These are phyloP conservation scores for Ilyonectria sp. DNA, from an alignment of 2,329 filamentous ascomycete species.

Conservation along the genomic window DNA sequence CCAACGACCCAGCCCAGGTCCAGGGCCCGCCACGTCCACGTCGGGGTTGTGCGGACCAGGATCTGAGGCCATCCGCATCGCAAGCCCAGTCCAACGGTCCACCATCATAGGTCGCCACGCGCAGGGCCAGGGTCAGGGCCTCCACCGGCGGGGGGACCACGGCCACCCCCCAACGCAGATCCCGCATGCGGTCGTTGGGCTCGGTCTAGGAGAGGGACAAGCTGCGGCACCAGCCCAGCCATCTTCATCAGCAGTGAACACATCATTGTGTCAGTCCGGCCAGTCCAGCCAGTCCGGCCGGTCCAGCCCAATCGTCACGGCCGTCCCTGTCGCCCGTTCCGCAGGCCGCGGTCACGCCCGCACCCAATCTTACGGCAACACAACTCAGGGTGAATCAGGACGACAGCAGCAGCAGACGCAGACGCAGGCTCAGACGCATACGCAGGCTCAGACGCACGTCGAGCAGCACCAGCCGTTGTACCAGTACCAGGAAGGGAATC, in stretches of 20 bases:
- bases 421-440: slow-evolving; percentile 1
- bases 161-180: slow-evolving; percentile 45
- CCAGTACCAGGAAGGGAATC: slow-evolving; percentile 5
- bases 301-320: slow-evolving; percentile 23
- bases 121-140: slow-evolving; percentile 43
- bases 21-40: slow-evolving; percentile 38
- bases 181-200: slow-evolving; percentile 45
- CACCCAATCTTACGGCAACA: slow-evolving; percentile 25
- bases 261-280: slow-evolving; percentile 27
- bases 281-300: slow-evolving; percentile 28
- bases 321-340: slow-evolving; percentile 12
- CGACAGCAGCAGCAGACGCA: slow-evolving; percentile 1
- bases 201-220: slow-evolving; percentile 47
- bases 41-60: slow-evolving; percentile 40
- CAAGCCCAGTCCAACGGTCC: slow-evolving; percentile 45
- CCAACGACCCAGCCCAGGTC: slow-evolving; percentile 12
- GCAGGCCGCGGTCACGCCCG: slow-evolving; percentile 28
- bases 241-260: slow-evolving; percentile 18
- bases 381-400: slow-evolving; percentile 16
- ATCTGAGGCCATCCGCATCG: slow-evolving; percentile 34
- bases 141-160: slow-evolving; percentile 44
- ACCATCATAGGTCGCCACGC: slow-evolving; percentile 43
- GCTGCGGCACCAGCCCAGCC: slow-evolving; percentile 17
- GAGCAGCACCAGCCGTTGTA: slow-evolving; percentile 8
- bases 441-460: slow-evolving; percentile 4